Percentiles rank a stretch among this genome's conserved stretches.
Conservation (phyloP, 1,139 yeast genomes). For the Saccharomyces hybrid region DNA sequence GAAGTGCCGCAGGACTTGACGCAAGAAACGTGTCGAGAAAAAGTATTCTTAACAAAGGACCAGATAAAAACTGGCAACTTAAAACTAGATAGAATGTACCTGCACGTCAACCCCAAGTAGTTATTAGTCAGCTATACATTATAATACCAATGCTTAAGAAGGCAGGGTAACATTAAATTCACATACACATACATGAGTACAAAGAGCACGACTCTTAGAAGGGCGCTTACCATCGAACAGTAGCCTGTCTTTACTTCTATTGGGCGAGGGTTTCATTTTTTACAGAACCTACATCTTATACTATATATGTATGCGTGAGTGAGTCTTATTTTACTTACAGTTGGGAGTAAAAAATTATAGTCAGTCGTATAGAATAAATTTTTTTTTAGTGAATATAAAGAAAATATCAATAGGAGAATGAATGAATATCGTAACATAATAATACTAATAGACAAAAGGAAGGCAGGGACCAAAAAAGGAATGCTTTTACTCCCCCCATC, state of each 20-base stretch:
- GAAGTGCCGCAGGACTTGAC: not conserved
- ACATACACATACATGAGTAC: not conserved
- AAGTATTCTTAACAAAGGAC: too few relatives aligned
- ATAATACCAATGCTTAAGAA: not conserved
- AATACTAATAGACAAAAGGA: not conserved
- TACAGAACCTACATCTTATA: not conserved
- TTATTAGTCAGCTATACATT: not conserved
- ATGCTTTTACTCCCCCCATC: not conserved
- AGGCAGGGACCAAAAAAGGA: not conserved
- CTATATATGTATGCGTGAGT: not conserved
- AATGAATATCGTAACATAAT: slow-evolving; percentile 1
- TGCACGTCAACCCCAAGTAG: not conserved
- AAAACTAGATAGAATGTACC: too few relatives aligned
- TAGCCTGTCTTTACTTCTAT: not conserved
- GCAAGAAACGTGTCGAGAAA: too few relatives aligned
- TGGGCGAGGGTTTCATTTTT: not conserved
- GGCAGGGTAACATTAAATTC: not conserved
- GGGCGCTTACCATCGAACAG: not conserved
- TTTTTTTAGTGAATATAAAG: not conserved
- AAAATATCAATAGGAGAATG: not conserved
- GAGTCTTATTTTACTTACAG: not conserved
- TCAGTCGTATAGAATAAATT: slow-evolving; percentile 1
- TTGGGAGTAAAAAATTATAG: not conserved
- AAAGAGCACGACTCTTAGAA: not conserved
- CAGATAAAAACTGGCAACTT: too few relatives aligned